Base-by-base conservation (phyloP, 2,329 filamentous ascomycete genomes). In the Ramularia endophylla region DNA sequence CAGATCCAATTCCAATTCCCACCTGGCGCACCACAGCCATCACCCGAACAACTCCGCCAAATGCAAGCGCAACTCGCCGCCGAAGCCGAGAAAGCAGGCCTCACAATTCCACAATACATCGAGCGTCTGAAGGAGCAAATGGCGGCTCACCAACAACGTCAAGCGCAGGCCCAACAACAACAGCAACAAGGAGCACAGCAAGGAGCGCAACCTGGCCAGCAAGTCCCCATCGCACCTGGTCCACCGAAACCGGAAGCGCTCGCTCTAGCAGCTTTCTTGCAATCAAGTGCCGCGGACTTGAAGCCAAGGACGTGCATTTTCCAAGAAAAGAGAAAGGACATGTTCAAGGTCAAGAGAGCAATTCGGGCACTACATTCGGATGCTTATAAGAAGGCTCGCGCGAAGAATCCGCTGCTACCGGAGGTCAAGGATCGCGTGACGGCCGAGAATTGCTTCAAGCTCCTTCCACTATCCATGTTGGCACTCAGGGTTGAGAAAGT, bases 321-420 rank as follows among this genome's bases (percentile, higher is more conserved):
- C 52, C 89, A 95, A 53, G 92, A 92, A 57, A 89, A 95, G 74
- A 80, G 92, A 58, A 97, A 95, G 69, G 90, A 98, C 53, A 94
- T 98, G 86, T 97, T 98, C 68, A 85, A 83, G 75, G 92, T 98
- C 64, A 97, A 97, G 75, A 87, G 92, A 62, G 92, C 92, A 29
- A 83, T 98, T 48, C 85, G 92, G 56, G 88, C 86, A 19, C 76
- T 98, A 40, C 74, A 94, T 65, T 92, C 88, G 16, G 85, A 87
- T 36, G 88, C 84, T 29, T 98, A 98, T 69, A 77, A 81, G 55
- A 95, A 94, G 71, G 87, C 87, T 44, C 70, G 83, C 60, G 83
- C 83, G 64, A 94, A 94, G 79, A 92, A 95, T 68, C 79, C 87
- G 5, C 78, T 87, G 33, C 81, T 97, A 4, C 92, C 92, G 25